These are phyloP conservation scores for Elaeis guineensis DNA, from an alignment of 176 grass and related monocot genomes.

Conservation along the genomic window DNA sequence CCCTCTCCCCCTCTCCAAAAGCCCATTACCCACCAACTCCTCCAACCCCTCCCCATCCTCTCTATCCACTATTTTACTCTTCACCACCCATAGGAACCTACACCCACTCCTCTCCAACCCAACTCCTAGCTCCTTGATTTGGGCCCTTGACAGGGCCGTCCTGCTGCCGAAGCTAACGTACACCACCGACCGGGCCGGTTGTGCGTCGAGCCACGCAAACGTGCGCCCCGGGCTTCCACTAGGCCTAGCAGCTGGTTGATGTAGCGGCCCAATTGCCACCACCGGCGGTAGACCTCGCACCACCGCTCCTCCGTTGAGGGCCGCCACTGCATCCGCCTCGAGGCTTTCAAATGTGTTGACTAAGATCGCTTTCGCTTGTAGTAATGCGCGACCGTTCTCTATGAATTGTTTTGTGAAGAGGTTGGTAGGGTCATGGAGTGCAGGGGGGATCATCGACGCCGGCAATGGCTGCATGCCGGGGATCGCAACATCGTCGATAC, in stretches of 20 bases:
- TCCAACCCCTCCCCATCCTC: conserved; percentile 23
- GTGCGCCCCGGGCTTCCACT: not conserved
- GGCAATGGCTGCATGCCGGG: conserved; percentile 18
- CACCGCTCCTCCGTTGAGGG: conserved; percentile 31
- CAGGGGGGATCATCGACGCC: conserved; percentile 1
- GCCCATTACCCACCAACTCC: conserved; percentile 29
- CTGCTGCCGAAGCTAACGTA: conserved; percentile 68
- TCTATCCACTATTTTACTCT: conserved; percentile 36
- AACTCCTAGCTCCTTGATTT: conserved; percentile 37
- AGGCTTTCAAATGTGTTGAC: conserved; percentile 53
- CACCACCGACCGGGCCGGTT: conserved; percentile 48
- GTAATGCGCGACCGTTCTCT: conserved; percentile 22
- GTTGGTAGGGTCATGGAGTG: conserved; percentile 21
- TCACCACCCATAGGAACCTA: conserved; percentile 63
- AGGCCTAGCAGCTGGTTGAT: not conserved
- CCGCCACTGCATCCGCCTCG: conserved; percentile 35
- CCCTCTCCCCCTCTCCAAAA: conserved; percentile 26
- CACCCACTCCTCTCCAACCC: conserved; percentile 44
- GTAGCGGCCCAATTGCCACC: conserved; percentile 29
- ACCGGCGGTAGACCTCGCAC: conserved; percentile 24
- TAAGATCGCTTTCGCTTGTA: conserved; percentile 19
- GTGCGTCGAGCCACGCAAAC: conserved; percentile 31
- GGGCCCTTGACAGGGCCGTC: conserved; percentile 10
- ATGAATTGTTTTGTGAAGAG: conserved; percentile 59
- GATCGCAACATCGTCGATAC: conserved; percentile 35